Base-by-base conservation (phyloP, 2,329 filamentous ascomycete genomes). In the Scedosporium boydii region DNA sequence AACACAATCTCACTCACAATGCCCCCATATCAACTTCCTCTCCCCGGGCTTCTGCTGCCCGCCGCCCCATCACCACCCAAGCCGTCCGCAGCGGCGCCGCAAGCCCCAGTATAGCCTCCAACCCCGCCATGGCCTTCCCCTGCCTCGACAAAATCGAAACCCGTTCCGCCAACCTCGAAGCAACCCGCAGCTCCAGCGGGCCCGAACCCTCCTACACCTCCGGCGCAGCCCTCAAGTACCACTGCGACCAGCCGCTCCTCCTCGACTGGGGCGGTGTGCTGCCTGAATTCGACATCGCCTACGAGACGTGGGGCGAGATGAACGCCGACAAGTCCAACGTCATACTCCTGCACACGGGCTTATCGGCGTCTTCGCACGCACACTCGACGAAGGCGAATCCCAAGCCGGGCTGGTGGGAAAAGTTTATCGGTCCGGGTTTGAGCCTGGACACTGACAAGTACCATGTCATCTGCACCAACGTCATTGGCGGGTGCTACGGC, bases 331-430 rank as follows among this genome's bases (percentile, higher is more conserved):
- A 84, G 74, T 91, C 86, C 71, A 99, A 99, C 73, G 92, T 87
- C 3, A 95, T 99, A 65, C 82, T 99, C 7, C 78, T 99, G 2
- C 92, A 98, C 73, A 99, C 95, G 0, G 95, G 95, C 7, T 82
- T 99, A 4, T 97, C 93, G 0, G 95, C 95, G n/a, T 97, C 93
- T 6, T 98, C 93, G 63, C 95, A 99, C 76, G 95, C 95, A 1
- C 93, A 93, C 71, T 97, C 92, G 63, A 98, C 93, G n/a, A 81
- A 84, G 60, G 78, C 81, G 9, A 99, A 99, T 73, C 84, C 90
- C 0, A 89, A 93, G 73, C 89, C 92, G 0, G 95, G 95, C 3
- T 99, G 95, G 95, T 99, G 95, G 95, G 95, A 99, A 76, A 93
- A 89, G 74, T 99, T 99, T 73, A 98, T 99, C 70, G 95, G 95